phyloP scores from a whole-genome alignment of 2,329 filamentous ascomycete genomes.

The Davidsoniella eucalypti region DNA sequence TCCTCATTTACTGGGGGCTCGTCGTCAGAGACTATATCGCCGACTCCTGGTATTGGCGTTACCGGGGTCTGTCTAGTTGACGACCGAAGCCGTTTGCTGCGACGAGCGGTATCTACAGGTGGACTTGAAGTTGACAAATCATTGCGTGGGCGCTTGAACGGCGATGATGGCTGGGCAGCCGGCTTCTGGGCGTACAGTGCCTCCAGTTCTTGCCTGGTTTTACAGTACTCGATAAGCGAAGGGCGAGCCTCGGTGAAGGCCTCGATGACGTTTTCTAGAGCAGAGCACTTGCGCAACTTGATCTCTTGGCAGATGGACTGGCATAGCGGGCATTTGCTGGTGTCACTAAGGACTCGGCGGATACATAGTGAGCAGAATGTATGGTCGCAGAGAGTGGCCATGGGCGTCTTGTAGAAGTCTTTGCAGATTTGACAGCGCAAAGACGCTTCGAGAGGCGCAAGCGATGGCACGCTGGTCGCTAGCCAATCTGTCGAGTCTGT shows the following conservation, averaged over 20 bases:
- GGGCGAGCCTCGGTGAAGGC: constrained; percentile 53
- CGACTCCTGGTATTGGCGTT: not conserved
- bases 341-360: constrained; percentile 62
- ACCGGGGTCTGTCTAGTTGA: constrained; percentile 20
- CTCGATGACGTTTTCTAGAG: constrained; percentile 69
- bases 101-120: constrained; percentile 19
- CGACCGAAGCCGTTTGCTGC: constrained; percentile 34
- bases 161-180: constrained; percentile 47
- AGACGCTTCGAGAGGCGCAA: constrained; percentile 62
- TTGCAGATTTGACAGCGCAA: constrained; percentile 96
- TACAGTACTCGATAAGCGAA: constrained; percentile 48
- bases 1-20: not conserved
- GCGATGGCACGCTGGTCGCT: constrained; percentile 45
- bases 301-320: constrained; percentile 64
- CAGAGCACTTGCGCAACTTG: constrained; percentile 70
- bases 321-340: constrained; percentile 80
- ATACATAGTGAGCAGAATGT: constrained; percentile 97
- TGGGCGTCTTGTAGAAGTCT: constrained; percentile 86
- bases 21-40: not conserved
- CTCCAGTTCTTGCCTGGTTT: constrained; percentile 33
- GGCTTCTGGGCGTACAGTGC: not conserved
- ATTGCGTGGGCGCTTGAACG: constrained; percentile 36
- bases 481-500: constrained; percentile 79
- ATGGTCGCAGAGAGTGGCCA: constrained; percentile 87
- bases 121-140: constrained; percentile 18